Percentiles rank a stretch among this genome's conserved stretches.
Evolutionary conservation across 2,329 filamentous ascomycete genomes (phyloP).

Genomic region (Hypoxylon sp.): DNA sequence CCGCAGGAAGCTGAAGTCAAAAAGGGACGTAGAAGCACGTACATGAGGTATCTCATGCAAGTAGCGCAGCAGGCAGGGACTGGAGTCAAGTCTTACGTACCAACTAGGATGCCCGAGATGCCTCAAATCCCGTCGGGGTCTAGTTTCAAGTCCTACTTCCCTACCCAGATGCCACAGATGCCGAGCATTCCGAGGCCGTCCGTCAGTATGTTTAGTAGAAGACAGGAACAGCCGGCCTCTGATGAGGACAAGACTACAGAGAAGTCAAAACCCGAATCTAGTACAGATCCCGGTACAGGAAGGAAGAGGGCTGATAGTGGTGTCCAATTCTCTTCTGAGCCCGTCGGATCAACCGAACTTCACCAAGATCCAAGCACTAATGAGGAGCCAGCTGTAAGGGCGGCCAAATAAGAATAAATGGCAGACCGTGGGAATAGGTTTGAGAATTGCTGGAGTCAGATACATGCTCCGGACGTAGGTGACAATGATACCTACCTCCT

Average conservation of each 20-base stretch:
- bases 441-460: neutral
- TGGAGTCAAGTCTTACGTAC: slow-evolving; percentile 63
- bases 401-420: slow-evolving; percentile 25
- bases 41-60: slow-evolving; percentile 65
- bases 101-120: slow-evolving; percentile 60
- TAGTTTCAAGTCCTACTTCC: slow-evolving; percentile 54
- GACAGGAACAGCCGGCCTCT: slow-evolving; percentile 29
- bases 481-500: neutral
- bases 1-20: slow-evolving; percentile 54
- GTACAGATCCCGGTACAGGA: neutral
- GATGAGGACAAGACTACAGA: slow-evolving; percentile 11
- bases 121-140: slow-evolving; percentile 54
- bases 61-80: slow-evolving; percentile 66
- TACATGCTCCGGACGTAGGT: neutral
- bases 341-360: slow-evolving; percentile 21
- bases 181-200: slow-evolving; percentile 56
- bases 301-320: slow-evolving; percentile 24
- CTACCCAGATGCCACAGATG: slow-evolving; percentile 53
- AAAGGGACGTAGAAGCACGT: slow-evolving; percentile 59
- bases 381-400: slow-evolving; percentile 17
- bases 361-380: slow-evolving; percentile 28
- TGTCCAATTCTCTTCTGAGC: slow-evolving; percentile 35
- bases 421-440: neutral
- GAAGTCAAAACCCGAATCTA: slow-evolving; percentile 6
- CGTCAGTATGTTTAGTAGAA: slow-evolving; percentile 49